phyloP scores from a whole-genome alignment of 1,139 yeast genomes.

The Yamadazyma siamensis region DNA sequence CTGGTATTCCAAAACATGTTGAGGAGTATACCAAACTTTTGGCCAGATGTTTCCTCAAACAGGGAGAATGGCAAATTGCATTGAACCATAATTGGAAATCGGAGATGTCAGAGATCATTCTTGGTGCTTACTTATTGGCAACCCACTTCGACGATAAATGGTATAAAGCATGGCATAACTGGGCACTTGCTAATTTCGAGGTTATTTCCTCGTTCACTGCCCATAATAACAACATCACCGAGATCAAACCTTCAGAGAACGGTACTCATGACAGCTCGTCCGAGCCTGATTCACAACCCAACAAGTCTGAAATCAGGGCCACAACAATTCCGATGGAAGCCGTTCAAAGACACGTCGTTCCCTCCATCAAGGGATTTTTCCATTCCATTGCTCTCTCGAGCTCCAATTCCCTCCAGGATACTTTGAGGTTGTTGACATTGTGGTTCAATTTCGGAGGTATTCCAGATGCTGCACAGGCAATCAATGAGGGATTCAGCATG shows the following conservation, averaged over 20 bases:
- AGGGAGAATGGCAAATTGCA: constrained; percentile 97
- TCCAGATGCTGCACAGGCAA: constrained; percentile 86
- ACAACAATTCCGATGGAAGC: constrained; percentile 48
- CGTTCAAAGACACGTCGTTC: constrained; percentile 84
- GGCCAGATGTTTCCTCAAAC: constrained; percentile 93
- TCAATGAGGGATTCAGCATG: constrained; percentile 87
- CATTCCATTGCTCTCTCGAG: constrained; percentile 87
- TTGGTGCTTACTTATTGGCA: constrained; percentile 89
- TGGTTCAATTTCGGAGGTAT: constrained; percentile 97
- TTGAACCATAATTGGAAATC: constrained; percentile 76
- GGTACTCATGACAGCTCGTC: constrained; percentile 7
- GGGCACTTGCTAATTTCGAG: constrained; percentile 98
- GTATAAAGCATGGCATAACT: constrained; percentile 99
- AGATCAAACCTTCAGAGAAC: constrained; percentile 18
- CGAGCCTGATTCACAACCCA: constrained; percentile 2
- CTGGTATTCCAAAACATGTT: constrained; percentile 73
- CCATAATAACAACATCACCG: constrained; percentile 26
- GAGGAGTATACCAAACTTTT: constrained; percentile 82
- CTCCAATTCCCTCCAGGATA: constrained; percentile 88
- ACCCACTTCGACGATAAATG: constrained; percentile 90
- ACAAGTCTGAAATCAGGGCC: constrained; percentile 6
- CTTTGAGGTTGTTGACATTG: constrained; percentile 79
- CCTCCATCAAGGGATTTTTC: constrained; percentile 93
- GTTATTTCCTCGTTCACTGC: constrained; percentile 71
- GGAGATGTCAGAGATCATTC: constrained; percentile 72